Conservation (phyloP, 306 rosid genomes). For the Cicer pinnatifidum region DNA sequence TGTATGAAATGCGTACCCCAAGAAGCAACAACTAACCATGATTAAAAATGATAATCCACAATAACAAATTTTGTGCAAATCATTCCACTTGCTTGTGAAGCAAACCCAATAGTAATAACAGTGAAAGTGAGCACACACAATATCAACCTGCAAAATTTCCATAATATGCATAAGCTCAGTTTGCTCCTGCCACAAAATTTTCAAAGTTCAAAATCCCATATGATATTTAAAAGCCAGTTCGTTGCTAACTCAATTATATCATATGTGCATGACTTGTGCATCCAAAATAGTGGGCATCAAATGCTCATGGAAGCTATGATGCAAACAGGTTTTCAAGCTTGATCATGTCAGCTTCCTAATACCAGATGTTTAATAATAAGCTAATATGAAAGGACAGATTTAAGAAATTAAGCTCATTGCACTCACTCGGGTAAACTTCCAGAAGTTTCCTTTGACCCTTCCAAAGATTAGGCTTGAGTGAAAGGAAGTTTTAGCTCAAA, state of each 20-base stretch:
- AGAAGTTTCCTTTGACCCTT: slow-evolving; percentile 29
- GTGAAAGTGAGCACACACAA: neutral
- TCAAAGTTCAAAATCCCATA: slow-evolving; percentile 11
- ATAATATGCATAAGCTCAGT: neutral
- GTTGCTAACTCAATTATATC: neutral
- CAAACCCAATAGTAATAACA: slow-evolving; percentile 24
- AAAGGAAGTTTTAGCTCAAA: slow-evolving; percentile 37
- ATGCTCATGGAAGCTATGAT: slow-evolving; percentile 16
- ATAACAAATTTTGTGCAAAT: slow-evolving; percentile 6
- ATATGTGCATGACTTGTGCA: slow-evolving; percentile 4
- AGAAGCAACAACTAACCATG: neutral
- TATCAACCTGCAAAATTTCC: slow-evolving; percentile 3
- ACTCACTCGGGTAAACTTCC: neutral
- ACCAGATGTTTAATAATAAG: slow-evolving; percentile 13
- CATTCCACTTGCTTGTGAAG: slow-evolving; percentile 28
- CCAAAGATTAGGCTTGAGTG: slow-evolving; percentile 7
- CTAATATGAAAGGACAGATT: neutral
- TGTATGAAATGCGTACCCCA: neutral
- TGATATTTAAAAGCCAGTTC: neutral
- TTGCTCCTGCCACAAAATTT: neutral
- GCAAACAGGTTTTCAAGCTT: slow-evolving; percentile 2
- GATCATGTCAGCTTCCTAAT: slow-evolving; percentile 26
- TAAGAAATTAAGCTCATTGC: slow-evolving; percentile 26
- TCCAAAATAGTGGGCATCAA: slow-evolving; percentile 1
- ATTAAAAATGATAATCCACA: slow-evolving; percentile 1